Evolutionary conservation across 2,329 filamentous ascomycete species (phyloP).

Genomic region (Venturia asperata): DNA sequence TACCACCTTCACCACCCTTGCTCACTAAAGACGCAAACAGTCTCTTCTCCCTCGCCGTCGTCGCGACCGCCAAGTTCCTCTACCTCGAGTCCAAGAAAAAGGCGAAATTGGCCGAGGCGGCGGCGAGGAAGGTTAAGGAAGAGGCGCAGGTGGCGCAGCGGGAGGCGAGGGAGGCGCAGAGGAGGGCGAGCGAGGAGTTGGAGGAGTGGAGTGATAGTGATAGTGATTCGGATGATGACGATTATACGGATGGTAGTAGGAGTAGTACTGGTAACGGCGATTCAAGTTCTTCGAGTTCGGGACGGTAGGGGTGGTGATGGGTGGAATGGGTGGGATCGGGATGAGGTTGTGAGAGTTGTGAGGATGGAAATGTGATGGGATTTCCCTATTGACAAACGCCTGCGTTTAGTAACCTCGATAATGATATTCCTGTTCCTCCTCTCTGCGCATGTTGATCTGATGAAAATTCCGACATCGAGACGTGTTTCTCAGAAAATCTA

Average conservation of each 20-base stretch:
- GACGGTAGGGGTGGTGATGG: neutral
- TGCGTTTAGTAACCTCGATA: neutral
- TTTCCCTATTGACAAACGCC: neutral
- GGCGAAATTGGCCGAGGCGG: neutral
- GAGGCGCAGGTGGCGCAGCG: slow-evolving; percentile 1
- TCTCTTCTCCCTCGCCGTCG: slow-evolving; percentile 10
- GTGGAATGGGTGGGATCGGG: no score
- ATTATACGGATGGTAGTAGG: slow-evolving; percentile 18
- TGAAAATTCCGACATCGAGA: no score
- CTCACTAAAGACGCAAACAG: neutral
- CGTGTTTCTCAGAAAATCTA: no score
- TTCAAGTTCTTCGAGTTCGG: neutral
- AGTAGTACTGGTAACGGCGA: neutral
- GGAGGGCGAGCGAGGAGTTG: neutral
- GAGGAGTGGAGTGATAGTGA: slow-evolving; percentile 6
- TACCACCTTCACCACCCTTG: no score
- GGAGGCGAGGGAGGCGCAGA: slow-evolving; percentile 18
- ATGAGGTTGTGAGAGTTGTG: neutral
- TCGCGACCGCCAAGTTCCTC: slow-evolving; percentile 5
- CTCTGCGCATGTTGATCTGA: neutral
- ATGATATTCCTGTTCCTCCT: neutral
- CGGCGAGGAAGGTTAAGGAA: neutral
- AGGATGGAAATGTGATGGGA: neutral
- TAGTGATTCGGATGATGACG: slow-evolving; percentile 21
- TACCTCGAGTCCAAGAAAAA: slow-evolving; percentile 5